Conservation (phyloP, 139 green algal genomes). For the Chlamydomonas sp. region DNA sequence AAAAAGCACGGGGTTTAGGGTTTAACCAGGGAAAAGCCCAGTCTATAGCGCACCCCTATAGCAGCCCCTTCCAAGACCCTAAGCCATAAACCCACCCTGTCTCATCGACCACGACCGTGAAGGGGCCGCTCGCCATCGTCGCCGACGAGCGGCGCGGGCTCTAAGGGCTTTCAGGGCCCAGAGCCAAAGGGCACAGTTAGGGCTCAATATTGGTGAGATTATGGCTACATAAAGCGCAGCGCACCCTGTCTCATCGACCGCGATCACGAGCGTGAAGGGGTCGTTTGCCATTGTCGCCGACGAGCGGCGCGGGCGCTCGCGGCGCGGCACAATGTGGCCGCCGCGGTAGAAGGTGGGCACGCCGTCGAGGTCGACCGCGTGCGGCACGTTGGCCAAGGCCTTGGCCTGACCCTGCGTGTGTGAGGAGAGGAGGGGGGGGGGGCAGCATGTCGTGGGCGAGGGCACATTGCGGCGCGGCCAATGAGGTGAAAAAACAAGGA, state of each 20-base stretch:
- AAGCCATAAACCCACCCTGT: no score
- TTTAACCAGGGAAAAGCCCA: no score
- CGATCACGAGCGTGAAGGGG: constrained; percentile 83
- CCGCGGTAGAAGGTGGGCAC: constrained; percentile 79
- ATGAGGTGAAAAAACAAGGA: no score
- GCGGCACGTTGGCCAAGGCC: constrained; percentile 4
- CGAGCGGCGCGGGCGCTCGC: constrained; percentile 70
- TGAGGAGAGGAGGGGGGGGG: background rate
- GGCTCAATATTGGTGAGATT: background rate
- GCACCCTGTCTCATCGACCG: constrained; percentile 62
- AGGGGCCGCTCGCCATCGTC: no score
- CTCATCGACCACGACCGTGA: no score
- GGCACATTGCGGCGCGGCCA: no score
- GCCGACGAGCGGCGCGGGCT: no score
- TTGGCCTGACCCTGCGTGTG: background rate
- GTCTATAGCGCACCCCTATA: no score
- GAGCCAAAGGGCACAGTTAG: background rate
- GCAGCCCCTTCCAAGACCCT: no score
- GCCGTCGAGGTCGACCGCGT: constrained; percentile 59
- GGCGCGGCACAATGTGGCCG: constrained; percentile 71
- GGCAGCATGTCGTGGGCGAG: constrained; percentile 1
- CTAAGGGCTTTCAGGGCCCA: no score
- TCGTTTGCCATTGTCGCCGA: constrained; percentile 63
- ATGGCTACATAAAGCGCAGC: no score
- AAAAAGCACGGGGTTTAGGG: no score